Conservation (phyloP, 2,329 filamentous ascomycete genomes). For the Aureobasidium zeae region DNA sequence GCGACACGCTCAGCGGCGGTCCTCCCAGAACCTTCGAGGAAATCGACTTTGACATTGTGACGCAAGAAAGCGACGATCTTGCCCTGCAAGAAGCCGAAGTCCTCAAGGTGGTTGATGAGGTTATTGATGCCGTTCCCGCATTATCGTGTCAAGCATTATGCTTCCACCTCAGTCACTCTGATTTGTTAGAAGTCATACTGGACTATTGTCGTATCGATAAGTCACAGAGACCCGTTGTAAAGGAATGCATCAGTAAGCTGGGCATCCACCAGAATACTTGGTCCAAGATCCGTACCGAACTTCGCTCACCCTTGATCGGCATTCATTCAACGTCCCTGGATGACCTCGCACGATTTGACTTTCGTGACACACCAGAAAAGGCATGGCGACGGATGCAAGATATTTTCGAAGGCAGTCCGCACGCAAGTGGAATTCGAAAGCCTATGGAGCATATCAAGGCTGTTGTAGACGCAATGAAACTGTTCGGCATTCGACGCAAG, state of each 20-base stretch:
- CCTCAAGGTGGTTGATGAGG: conserved; percentile 88
- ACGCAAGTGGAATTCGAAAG: conserved; percentile 25
- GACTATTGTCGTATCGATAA: conserved; percentile 74
- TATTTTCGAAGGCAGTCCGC: conserved; percentile 41
- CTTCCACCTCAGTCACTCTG: conserved; percentile 82
- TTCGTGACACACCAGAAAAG: conserved; percentile 66
- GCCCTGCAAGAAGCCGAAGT: conserved; percentile 88
- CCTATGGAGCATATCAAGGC: conserved; percentile 61
- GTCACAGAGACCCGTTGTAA: conserved; percentile 59
- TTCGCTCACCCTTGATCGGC: conserved; percentile 71
- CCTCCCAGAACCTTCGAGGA: conserved; percentile 78
- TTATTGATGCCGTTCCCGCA: conserved; percentile 70
- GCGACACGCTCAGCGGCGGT: conserved; percentile 67
- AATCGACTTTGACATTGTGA: conserved; percentile 95
- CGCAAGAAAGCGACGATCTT: conserved; percentile 62
- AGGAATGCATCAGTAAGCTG: conserved; percentile 76
- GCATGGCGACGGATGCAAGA: conserved; percentile 54
- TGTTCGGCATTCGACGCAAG: conserved; percentile 65
- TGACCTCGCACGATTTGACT: conserved; percentile 84
- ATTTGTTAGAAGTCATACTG: conserved; percentile 78
- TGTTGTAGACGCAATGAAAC: conserved; percentile 66
- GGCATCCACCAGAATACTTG: conserved; percentile 75
- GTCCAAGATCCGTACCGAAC: conserved; percentile 71
- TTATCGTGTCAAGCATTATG: conserved; percentile 63
- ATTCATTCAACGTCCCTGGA: conserved; percentile 84